Conservation (phyloP, 352 stramenopile genomes). For the Pythium volutum region DNA sequence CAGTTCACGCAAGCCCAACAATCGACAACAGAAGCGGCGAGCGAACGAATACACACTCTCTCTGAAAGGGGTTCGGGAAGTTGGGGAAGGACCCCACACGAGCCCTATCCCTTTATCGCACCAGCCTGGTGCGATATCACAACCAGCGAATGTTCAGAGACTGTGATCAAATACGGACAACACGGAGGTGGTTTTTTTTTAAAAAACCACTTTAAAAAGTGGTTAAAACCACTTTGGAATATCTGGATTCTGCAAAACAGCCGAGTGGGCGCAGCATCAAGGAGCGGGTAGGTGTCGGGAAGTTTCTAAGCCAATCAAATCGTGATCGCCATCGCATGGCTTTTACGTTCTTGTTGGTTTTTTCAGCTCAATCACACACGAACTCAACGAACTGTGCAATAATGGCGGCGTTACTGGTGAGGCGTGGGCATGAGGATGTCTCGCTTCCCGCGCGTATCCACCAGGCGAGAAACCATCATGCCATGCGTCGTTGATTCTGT, state of each 20-base stretch:
- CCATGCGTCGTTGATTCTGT: slow-evolving; percentile 15
- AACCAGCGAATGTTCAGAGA: too few species aligned
- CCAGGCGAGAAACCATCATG: slow-evolving; percentile 17
- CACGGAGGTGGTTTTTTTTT: too few species aligned
- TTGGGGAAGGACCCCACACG: neutral
- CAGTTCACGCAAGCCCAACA: slow-evolving; percentile 6
- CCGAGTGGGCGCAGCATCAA: neutral
- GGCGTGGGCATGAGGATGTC: slow-evolving; percentile 47
- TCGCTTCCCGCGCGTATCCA: slow-evolving; percentile 46
- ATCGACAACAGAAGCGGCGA: slow-evolving; percentile 16
- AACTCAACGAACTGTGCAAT: neutral
- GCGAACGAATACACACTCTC: slow-evolving; percentile 4
- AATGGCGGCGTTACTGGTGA: slow-evolving; percentile 2
- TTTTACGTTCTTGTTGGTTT: slow-evolving; percentile 7
- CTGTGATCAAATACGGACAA: too few species aligned
- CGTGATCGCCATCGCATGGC: neutral
- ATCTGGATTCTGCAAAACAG: slow-evolving; percentile 13
- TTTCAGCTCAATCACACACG: neutral
- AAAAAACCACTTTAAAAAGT: too few species aligned
- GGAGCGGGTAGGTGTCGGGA: neutral
- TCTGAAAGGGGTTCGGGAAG: neutral
- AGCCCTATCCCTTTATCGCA: slow-evolving; percentile 3
- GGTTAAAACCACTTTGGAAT: neutral
- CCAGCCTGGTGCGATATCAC: neutral
- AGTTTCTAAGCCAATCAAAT: slow-evolving; percentile 10